phyloP scores from a whole-genome alignment of 208 protist genomes.

The Sergeia podlipaevii region DNA sequence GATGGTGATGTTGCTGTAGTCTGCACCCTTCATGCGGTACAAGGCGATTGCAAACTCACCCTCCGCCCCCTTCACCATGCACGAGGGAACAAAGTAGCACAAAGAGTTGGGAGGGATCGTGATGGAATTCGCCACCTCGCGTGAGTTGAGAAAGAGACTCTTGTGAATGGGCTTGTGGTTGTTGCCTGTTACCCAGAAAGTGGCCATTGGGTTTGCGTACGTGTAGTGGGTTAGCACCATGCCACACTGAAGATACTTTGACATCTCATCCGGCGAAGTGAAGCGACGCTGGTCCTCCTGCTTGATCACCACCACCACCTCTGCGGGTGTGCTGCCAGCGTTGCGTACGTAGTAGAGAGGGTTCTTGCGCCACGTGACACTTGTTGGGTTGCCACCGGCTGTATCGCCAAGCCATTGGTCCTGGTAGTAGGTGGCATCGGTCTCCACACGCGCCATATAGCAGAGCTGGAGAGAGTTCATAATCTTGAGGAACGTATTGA shows the following conservation, averaged over 20 bases:
- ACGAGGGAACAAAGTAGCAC: constrained; percentile 33
- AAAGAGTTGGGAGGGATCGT: constrained; percentile 22
- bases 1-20: constrained; percentile 10
- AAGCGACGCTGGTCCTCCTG: constrained; percentile 22
- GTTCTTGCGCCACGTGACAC: constrained; percentile 36
- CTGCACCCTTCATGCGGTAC: constrained; percentile 11
- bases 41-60: constrained; percentile 17
- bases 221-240: constrained; percentile 12
- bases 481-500: constrained; percentile 31
- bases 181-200: constrained; percentile 29
- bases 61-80: constrained; percentile 15
- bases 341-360: constrained; percentile 29
- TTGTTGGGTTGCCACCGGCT: constrained; percentile 31
- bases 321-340: background rate
- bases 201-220: constrained; percentile 4
- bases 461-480: constrained; percentile 40
- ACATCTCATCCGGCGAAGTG: constrained; percentile 8
- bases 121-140: constrained; percentile 19
- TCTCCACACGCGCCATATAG: constrained; percentile 22
- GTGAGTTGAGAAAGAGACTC: constrained; percentile 27
- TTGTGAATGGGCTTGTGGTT: constrained; percentile 26
- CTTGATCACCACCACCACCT: constrained; percentile 16
- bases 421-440: constrained; percentile 29
- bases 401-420: constrained; percentile 35
- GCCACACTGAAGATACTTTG: constrained; percentile 18